A percentile compares a stretch with the other conserved stretches of the same genome.
Evolutionary conservation across 2,329 filamentous ascomycete species (phyloP).

Genomic region (Monilinia fructigena): DNA sequence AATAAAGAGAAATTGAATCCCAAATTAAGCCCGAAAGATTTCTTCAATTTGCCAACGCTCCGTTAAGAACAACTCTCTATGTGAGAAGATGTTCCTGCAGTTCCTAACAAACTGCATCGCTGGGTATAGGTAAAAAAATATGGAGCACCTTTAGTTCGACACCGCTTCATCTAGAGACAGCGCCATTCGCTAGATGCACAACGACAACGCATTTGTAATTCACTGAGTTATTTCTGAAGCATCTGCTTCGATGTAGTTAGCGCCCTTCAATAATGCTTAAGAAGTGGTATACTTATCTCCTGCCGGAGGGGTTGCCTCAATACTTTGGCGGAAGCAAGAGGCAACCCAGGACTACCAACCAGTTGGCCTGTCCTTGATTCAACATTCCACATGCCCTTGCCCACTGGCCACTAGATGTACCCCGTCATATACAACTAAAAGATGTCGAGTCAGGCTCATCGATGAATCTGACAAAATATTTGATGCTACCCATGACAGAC

Average conservation of each 20-base stretch:
- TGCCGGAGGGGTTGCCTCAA: constrained; percentile 38
- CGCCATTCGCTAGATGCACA: not conserved
- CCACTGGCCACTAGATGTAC: constrained; percentile 15
- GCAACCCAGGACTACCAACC: constrained; percentile 40
- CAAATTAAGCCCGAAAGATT: constrained; percentile 27
- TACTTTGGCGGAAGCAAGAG: constrained; percentile 28
- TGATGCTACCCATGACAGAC: constrained; percentile 50
- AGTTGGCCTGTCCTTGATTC: constrained; percentile 34
- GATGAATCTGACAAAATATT: constrained; percentile 27
- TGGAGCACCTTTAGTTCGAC: not conserved
- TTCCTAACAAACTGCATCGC: constrained; percentile 70
- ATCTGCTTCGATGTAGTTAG: constrained; percentile 9
- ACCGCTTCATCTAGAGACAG: not conserved
- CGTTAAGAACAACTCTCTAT: constrained; percentile 73
- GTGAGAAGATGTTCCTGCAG: constrained; percentile 67
- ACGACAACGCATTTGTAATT: too few species aligned
- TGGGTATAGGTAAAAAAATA: constrained; percentile 46
- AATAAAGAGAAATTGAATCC: constrained; percentile 41
- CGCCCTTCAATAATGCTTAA: not conserved
- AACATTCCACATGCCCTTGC: constrained; percentile 9
- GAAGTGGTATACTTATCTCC: constrained; percentile 39
- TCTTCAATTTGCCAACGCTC: constrained; percentile 65
- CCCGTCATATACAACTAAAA: constrained; percentile 28
- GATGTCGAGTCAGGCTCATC: constrained; percentile 20
- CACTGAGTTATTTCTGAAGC: not conserved